Conservation (phyloP, 179 eudicot genomes). For the Pouteria campechiana region DNA sequence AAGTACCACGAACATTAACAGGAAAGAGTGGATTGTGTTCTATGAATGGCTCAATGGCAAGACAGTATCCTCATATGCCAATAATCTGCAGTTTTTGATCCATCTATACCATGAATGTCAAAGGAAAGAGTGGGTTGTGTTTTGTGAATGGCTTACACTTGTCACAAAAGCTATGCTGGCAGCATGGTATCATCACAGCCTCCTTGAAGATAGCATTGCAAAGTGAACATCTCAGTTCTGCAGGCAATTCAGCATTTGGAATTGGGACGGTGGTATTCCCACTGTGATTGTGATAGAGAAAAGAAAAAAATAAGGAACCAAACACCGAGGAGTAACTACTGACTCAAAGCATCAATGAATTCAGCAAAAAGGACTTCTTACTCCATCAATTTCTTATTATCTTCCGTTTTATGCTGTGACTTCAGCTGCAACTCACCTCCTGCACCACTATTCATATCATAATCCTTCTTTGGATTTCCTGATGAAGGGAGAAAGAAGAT, state of each 20-base stretch:
- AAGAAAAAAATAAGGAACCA: not conserved
- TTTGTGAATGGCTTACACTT: slow-evolving; percentile 39
- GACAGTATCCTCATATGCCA: too few relatives aligned
- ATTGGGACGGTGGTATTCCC: slow-evolving; percentile 4
- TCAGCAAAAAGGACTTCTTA: slow-evolving; percentile 7
- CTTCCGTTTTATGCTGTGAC: slow-evolving; percentile 16
- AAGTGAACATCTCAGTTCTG: slow-evolving; percentile 53
- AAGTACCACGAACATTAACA: too few relatives aligned
- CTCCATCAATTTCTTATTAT: slow-evolving; percentile 22
- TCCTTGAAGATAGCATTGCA: slow-evolving; percentile 53
- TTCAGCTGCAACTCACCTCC: slow-evolving; percentile 17
- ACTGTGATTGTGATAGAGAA: slow-evolving; percentile 7
- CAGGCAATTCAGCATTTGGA: slow-evolving; percentile 29
- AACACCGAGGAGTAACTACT: slow-evolving; percentile 1
- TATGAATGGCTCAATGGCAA: too few relatives aligned
- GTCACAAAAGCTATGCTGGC: slow-evolving; percentile 70
- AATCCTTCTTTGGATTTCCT: too few relatives aligned
- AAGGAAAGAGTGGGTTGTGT: not conserved
- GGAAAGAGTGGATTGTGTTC: too few relatives aligned
- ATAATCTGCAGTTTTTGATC: too few relatives aligned
- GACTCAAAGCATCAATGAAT: not conserved
- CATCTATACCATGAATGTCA: too few relatives aligned
- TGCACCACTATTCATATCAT: slow-evolving; percentile 1
- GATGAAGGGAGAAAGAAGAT: too few relatives aligned
- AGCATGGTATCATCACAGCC: slow-evolving; percentile 85